Percentiles rank a stretch among this genome's conserved stretches.
Conservation (phyloP, 2,329 filamentous ascomycete genomes). For the Aspergillus udagawae region DNA sequence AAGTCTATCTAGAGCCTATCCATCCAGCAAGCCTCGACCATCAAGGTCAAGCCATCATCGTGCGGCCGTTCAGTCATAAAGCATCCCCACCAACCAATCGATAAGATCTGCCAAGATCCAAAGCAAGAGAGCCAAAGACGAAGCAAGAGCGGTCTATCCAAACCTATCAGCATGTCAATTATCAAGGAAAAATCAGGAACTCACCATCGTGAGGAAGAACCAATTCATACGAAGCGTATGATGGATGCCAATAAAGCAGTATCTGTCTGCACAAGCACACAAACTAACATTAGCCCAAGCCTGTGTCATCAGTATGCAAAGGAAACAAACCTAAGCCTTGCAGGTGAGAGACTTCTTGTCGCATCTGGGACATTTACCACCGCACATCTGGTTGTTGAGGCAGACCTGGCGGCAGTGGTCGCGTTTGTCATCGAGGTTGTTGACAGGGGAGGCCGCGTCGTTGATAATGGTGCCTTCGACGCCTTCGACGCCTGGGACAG, state of each 20-base stretch:
- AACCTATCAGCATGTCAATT: not conserved
- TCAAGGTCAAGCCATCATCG: not conserved
- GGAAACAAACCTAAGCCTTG: not conserved
- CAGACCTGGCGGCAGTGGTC: conserved; percentile 7
- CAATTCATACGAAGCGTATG: not conserved
- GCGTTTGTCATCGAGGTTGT: not conserved
- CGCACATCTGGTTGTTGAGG: conserved; percentile 2
- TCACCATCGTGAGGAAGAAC: not conserved
- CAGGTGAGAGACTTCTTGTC: not conserved
- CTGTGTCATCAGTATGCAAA: not conserved
- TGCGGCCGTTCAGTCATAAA: not conserved
- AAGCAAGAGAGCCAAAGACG: not conserved
- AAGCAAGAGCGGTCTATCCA: not conserved
- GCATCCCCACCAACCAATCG: not conserved
- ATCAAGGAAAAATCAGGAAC: no score
- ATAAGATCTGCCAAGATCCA: not conserved
- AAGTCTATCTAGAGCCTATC: not conserved
- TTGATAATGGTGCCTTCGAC: not conserved
- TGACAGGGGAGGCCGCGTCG: not conserved
- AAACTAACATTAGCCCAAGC: no score
- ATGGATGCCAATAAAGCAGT: not conserved
- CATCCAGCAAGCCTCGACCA: not conserved
- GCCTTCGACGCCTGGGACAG: not conserved
- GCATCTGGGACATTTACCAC: conserved; percentile 3
- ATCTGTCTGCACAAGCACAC: no score